Percentiles rank a stretch among this genome's conserved stretches.
Conservation (phyloP, 257 asterid genomes). For the Solanum stenotomum region DNA sequence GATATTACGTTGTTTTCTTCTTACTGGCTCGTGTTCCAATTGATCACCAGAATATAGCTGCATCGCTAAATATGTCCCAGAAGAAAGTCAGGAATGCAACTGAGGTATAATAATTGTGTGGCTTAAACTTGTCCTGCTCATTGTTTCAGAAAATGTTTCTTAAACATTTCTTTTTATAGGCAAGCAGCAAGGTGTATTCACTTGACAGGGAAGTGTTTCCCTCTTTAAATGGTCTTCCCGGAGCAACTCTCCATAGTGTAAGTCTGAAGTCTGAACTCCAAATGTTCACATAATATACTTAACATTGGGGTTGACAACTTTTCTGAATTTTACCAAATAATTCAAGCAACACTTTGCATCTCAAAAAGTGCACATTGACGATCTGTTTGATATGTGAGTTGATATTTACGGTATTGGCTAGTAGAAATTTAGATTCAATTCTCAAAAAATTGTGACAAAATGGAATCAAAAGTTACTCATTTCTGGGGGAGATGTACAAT, state of each 20-base stretch:
- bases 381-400: background rate
- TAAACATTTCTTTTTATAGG: conserved; percentile 35
- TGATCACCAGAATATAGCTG: conserved; percentile 74
- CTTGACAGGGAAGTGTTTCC: conserved; percentile 92
- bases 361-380: background rate
- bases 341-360: background rate
- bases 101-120: conserved; percentile 48
- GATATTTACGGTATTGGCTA: background rate
- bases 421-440: background rate
- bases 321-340: background rate
- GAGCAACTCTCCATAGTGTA: conserved; percentile 82
- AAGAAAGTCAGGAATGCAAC: conserved; percentile 93
- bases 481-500: background rate
- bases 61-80: conserved; percentile 73
- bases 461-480: background rate
- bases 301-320: background rate
- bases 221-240: conserved; percentile 80
- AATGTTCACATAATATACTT: background rate
- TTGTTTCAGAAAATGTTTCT: background rate
- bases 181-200: conserved; percentile 73
- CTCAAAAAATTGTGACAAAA: background rate
- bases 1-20: background rate
- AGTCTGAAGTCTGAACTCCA: conserved; percentile 21
- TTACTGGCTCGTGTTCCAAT: background rate
- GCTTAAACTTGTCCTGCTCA: background rate